Evolutionary conservation across 176 grass and related monocot species (phyloP).

Genomic region (Oryza glaberrima): DNA sequence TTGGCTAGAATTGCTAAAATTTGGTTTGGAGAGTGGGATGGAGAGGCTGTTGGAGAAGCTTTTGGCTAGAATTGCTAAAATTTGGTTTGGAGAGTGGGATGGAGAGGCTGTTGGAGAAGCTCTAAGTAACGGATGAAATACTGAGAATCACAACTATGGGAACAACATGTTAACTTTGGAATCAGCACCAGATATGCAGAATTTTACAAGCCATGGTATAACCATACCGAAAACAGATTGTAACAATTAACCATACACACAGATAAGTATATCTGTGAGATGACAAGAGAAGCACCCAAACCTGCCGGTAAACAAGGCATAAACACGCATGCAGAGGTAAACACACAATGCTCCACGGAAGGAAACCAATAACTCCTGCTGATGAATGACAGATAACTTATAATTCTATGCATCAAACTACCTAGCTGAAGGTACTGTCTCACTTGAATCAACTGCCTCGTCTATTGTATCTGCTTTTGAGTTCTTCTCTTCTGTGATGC

Average conservation of each 20-base stretch:
- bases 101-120: too few relatives aligned
- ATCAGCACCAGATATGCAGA: constrained; percentile 26
- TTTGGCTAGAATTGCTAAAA: too few relatives aligned
- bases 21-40: too few relatives aligned
- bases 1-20: too few relatives aligned
- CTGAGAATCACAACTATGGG: background rate
- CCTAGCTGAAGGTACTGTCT: constrained; percentile 56
- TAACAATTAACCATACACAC: constrained; percentile 9
- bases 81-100: too few relatives aligned
- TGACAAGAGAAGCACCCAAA: constrained; percentile 19
- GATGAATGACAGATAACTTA: background rate
- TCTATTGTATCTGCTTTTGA: constrained; percentile 53
- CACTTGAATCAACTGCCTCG: constrained; percentile 49
- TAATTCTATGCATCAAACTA: constrained; percentile 38
- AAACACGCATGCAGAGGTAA: constrained; percentile 5
- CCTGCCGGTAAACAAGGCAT: constrained; percentile 29
- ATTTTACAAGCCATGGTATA: constrained; percentile 40
- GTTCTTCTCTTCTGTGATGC: constrained; percentile 57
- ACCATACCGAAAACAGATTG: constrained; percentile 8
- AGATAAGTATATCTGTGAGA: constrained; percentile 37
- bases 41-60: too few relatives aligned
- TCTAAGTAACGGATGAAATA: background rate
- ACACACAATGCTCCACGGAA: constrained; percentile 2
- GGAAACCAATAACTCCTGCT: background rate
- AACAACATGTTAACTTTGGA: constrained; percentile 7